These are phyloP conservation scores for Hemileccinum impolitum DNA, from an alignment of 768 basidiomycete species.

Conservation along the genomic window DNA sequence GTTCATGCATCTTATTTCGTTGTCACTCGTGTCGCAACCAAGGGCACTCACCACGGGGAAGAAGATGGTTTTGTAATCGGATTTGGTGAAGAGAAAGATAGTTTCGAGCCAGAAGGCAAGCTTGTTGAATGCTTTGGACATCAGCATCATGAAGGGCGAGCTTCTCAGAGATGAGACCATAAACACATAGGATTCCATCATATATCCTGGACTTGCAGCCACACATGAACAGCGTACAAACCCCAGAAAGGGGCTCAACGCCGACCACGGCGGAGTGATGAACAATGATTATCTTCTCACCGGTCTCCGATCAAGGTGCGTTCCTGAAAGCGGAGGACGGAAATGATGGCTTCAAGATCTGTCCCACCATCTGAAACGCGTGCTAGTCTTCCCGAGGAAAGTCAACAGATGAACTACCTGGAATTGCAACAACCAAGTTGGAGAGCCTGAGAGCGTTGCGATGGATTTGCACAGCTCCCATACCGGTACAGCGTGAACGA, in stretches of 20 bases:
- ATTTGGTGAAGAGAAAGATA: slow-evolving; percentile 32
- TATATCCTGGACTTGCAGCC: background rate
- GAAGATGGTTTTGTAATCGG: slow-evolving; percentile 35
- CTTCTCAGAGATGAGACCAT: background rate
- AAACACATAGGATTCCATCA: background rate
- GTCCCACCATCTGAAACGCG: background rate
- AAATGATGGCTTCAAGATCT: background rate
- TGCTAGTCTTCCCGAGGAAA: no score
- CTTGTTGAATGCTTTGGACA: background rate
- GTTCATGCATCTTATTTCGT: background rate
- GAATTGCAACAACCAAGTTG: no score
- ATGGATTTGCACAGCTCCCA: no score
- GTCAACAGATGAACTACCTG: no score
- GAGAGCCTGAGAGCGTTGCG: no score
- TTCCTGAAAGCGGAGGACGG: background rate
- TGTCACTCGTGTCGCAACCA: background rate
- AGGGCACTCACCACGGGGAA: slow-evolving; percentile 30
- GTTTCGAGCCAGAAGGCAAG: slow-evolving; percentile 22
- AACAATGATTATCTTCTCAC: background rate
- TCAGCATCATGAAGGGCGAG: background rate
- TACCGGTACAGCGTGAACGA: no score
- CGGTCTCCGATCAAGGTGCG: background rate
- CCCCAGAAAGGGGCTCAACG: background rate
- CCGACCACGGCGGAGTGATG: background rate
- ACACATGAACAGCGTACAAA: background rate